Percentiles rank a stretch among this genome's conserved stretches.
Conservation (phyloP, 2,329 filamentous ascomycete genomes). For the Penicillium sp. region DNA sequence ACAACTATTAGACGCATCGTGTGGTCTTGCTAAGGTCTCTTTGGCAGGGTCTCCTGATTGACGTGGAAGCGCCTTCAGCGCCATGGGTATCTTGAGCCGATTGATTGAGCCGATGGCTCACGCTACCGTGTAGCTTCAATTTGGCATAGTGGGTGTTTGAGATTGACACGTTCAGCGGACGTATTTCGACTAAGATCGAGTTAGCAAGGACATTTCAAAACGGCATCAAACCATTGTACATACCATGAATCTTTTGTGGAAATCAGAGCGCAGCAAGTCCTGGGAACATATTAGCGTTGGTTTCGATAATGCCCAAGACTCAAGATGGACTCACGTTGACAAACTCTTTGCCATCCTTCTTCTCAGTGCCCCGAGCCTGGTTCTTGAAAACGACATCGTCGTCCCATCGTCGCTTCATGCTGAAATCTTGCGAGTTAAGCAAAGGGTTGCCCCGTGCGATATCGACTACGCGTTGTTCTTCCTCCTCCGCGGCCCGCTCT, state of each 20-base stretch:
- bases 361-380: slow-evolving; percentile 90
- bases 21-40: not conserved
- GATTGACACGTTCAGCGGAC: slow-evolving; percentile 40
- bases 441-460: slow-evolving; percentile 92
- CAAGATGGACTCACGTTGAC: slow-evolving; percentile 68
- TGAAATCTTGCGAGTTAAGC: slow-evolving; percentile 83
- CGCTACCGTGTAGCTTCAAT: not conserved
- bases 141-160: not conserved
- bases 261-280: slow-evolving; percentile 90
- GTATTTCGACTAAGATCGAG: slow-evolving; percentile 45
- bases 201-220: slow-evolving; percentile 4
- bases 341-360: slow-evolving; percentile 91
- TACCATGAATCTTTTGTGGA: slow-evolving; percentile 96
- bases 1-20: not conserved
- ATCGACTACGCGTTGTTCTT: slow-evolving; percentile 79
- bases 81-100: not conserved
- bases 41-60: not conserved
- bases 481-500: slow-evolving; percentile 74
- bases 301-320: not conserved
- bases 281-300: slow-evolving; percentile 35
- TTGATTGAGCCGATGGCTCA: not conserved
- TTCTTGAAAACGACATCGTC: slow-evolving; percentile 99
- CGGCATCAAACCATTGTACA: slow-evolving; percentile 4
- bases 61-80: not conserved
- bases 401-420: slow-evolving; percentile 85